Evolutionary conservation across 352 stramenopile genomes (phyloP), one percentile per base, ranked within the genome.

Genomic region (Phytophthora capsici): DNA sequence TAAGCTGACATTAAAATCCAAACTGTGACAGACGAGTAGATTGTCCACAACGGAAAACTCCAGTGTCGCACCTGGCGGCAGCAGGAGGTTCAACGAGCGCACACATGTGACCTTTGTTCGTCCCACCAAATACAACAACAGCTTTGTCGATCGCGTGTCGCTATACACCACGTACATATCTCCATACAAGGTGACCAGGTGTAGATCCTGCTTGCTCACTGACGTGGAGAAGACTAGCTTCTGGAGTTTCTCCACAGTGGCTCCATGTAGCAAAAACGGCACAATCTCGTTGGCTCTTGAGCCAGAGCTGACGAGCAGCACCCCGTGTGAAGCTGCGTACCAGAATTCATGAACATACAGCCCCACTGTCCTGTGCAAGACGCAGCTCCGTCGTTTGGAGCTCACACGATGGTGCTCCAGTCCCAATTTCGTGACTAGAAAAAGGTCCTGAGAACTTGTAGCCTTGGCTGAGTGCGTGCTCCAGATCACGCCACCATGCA

Each of bases 1-100:
- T 6, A 92, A 54, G 14, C 78, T 86, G 36, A 94, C 87, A 34
- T 84, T 89, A 55, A 91, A 94, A 56, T 91, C 82, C 40, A 91
- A 53, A 56, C 85, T 92, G 62, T 95, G 87, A 60, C 81, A 93
- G 5, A 91, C 83, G 5, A 95, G 78, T 45, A 95, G 41, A 46
- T 95, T 90, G 70, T 95, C 87, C 32, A 95, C 82, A 6, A 93
- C 83, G 4, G 87, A 95, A 60, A 81, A 90, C 56, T 88, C 73
- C 22, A 91, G 45, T 20, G 71, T 66, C 6, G 82, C 88, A 14
- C 77, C 76, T 0, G 77, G 71, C 0, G 86, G 82, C 25, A 95
- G 58, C 77, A 90, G 76, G 8, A 95, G 56, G 40, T 91, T 82
- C 7, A 94, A 64, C 36, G 87, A 91, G 10, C 80, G 84, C 53